Conservation (phyloP, 164 flowering plant genomes). For the Brasenia schreberi region DNA sequence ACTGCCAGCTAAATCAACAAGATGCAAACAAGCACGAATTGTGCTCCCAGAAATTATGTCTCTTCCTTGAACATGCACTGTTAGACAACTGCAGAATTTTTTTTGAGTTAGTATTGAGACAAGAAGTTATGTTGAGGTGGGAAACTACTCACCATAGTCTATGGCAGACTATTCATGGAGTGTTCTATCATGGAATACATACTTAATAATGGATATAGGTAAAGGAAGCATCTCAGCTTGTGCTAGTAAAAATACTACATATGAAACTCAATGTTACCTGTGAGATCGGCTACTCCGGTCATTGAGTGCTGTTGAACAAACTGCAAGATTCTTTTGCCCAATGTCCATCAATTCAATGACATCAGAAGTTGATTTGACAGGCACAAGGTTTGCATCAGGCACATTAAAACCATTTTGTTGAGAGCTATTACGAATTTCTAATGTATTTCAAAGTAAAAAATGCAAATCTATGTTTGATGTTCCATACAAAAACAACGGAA, state of each 20-base stretch:
- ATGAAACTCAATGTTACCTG: slow-evolving; percentile 34
- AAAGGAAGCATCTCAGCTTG: too few species aligned
- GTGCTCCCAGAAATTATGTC: slow-evolving; percentile 45
- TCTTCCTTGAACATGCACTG: slow-evolving; percentile 62
- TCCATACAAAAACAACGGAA: background rate
- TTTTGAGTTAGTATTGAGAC: background rate
- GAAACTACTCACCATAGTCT: too few species aligned
- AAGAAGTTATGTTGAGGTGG: too few species aligned
- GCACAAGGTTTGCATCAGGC: slow-evolving; percentile 91
- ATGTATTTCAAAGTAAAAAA: slow-evolving; percentile 53
- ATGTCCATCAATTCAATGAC: slow-evolving; percentile 83
- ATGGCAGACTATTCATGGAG: too few species aligned
- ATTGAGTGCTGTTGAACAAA: slow-evolving; percentile 92
- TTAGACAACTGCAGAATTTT: slow-evolving; percentile 45
- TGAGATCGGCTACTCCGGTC: slow-evolving; percentile 99
- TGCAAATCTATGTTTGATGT: slow-evolving; percentile 1
- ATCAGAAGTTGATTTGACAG: slow-evolving; percentile 75
- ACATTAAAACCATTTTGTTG: slow-evolving; percentile 73
- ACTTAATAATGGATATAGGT: too few species aligned
- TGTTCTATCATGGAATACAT: too few species aligned
- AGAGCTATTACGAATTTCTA: slow-evolving; percentile 93
- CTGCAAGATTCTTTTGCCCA: slow-evolving; percentile 87
- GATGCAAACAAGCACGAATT: slow-evolving; percentile 76
- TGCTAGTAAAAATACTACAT: background rate
- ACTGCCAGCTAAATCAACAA: slow-evolving; percentile 92